Evolutionary conservation across 176 grass and related monocot species (phyloP).

Genomic region (Themeda triandra): DNA sequence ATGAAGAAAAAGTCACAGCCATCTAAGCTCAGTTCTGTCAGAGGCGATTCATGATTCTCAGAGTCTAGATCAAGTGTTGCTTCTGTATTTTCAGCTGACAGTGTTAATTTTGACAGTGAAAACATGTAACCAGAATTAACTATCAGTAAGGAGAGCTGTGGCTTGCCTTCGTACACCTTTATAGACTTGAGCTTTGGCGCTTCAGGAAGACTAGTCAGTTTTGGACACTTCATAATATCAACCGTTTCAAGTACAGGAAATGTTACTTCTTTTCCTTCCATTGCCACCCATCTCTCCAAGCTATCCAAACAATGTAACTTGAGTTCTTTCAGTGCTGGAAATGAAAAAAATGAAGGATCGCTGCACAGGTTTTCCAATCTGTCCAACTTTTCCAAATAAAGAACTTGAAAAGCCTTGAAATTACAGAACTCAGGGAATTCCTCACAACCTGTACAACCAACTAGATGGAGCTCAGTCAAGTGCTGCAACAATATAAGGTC

Average conservation of each 20-base stretch:
- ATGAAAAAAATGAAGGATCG: no score
- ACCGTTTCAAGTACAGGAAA: not conserved
- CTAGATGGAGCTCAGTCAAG: no score
- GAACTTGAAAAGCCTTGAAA: no score
- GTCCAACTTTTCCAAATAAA: no score
- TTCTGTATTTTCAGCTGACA: not conserved
- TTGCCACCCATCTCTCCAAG: not conserved
- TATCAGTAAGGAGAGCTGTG: not conserved
- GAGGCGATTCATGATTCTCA: not conserved
- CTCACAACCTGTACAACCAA: no score
- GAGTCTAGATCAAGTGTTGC: not conserved
- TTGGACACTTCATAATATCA: not conserved
- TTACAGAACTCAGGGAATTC: no score
- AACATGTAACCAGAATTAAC: not conserved
- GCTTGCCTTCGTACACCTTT: not conserved
- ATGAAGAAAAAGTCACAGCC: not conserved
- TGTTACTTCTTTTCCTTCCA: not conserved
- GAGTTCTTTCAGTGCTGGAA: no score
- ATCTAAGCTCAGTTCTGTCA: not conserved
- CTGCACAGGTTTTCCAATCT: no score
- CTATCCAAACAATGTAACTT: not conserved
- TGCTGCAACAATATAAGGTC: no score
- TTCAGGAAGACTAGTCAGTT: not conserved
- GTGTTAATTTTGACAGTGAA: not conserved
- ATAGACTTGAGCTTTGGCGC: slow-evolving; percentile 1